These are phyloP conservation scores for Naematelia aurantialba DNA, from an alignment of 768 basidiomycete genomes.

Conservation along the genomic window DNA sequence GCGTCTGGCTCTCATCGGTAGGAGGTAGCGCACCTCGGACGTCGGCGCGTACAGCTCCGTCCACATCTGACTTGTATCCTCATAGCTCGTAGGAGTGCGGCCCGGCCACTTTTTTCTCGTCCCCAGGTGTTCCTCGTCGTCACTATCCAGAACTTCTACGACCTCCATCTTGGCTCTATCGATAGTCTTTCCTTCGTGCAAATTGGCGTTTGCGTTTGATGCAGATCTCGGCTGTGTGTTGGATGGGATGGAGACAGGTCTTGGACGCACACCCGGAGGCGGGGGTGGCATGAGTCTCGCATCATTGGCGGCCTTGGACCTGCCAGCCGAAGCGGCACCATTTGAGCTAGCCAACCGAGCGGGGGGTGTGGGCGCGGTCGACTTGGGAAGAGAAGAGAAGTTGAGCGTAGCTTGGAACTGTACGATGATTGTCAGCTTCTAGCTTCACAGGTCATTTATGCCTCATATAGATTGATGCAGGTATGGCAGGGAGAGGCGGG, in stretches of 20 bases:
- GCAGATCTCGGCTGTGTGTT: too few species aligned
- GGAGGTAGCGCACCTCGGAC: slow-evolving; percentile 29
- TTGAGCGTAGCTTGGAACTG: slow-evolving; percentile 39
- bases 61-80: slow-evolving; percentile 32
- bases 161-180: too few species aligned
- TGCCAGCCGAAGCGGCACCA: too few species aligned
- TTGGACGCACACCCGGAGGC: slow-evolving; percentile 16
- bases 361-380: slow-evolving; percentile 5
- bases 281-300: slow-evolving; percentile 38
- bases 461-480: too few species aligned
- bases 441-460: background rate
- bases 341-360: slow-evolving; percentile 5
- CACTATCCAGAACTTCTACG: slow-evolving; percentile 19
- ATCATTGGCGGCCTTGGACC: slow-evolving; percentile 16
- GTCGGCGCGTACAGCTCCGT: slow-evolving; percentile 36
- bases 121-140: slow-evolving; percentile 17
- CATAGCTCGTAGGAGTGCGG: background rate
- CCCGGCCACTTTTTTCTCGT: background rate
- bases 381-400: slow-evolving; percentile 23
- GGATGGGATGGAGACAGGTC: background rate
- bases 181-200: too few species aligned
- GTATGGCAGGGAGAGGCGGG: too few species aligned
- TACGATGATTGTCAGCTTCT: background rate
- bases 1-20: too few species aligned
- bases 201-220: too few species aligned